A percentile compares a stretch with the other conserved stretches of the same genome.
Conservation (phyloP, 352 stramenopile species). For the Phytophthora kernoviae region DNA sequence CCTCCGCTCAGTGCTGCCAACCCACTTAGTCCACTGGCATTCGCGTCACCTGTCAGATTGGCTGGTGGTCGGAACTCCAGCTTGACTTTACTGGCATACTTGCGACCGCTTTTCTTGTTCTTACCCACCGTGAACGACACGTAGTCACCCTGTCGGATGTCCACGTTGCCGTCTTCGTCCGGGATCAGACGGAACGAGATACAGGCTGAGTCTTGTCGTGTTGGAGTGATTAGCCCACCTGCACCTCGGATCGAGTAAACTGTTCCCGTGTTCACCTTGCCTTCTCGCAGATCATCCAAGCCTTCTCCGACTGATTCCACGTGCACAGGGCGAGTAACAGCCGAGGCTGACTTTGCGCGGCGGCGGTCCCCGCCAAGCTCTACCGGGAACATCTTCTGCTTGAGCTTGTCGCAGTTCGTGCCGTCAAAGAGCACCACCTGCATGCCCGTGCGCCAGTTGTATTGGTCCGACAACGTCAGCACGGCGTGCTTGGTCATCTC, state of each 20-base stretch:
- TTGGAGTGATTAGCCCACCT: conserved; percentile 83
- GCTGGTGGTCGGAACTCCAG: conserved; percentile 83
- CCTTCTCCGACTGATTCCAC: conserved; percentile 86
- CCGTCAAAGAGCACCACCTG: conserved; percentile 90
- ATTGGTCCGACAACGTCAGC: conserved; percentile 85
- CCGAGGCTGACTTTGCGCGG: conserved; percentile 81
- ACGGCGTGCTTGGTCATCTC: conserved; percentile 91
- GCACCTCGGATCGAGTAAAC: conserved; percentile 89
- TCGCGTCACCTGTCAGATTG: conserved; percentile 49
- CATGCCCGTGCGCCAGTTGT: conserved; percentile 88
- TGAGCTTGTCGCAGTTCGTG: conserved; percentile 88
- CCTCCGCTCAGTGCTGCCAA: conserved; percentile 24
- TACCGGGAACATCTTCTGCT: conserved; percentile 91
- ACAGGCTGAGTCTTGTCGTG: conserved; percentile 81
- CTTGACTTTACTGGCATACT: conserved; percentile 90
- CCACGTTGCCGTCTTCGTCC: conserved; percentile 85
- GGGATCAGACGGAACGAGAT: conserved; percentile 90
- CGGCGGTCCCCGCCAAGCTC: conserved; percentile 72
- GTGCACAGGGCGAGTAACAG: conserved; percentile 71
- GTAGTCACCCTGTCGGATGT: conserved; percentile 86
- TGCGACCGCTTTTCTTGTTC: conserved; percentile 90
- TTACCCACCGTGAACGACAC: conserved; percentile 90
- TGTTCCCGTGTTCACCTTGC: conserved; percentile 86
- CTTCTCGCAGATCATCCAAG: conserved; percentile 82
- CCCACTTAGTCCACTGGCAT: conserved; percentile 18